Percentiles rank a stretch among this genome's conserved stretches.
Conservation (phyloP, 768 basidiomycete species). For the Cyclocybe aegerita region DNA sequence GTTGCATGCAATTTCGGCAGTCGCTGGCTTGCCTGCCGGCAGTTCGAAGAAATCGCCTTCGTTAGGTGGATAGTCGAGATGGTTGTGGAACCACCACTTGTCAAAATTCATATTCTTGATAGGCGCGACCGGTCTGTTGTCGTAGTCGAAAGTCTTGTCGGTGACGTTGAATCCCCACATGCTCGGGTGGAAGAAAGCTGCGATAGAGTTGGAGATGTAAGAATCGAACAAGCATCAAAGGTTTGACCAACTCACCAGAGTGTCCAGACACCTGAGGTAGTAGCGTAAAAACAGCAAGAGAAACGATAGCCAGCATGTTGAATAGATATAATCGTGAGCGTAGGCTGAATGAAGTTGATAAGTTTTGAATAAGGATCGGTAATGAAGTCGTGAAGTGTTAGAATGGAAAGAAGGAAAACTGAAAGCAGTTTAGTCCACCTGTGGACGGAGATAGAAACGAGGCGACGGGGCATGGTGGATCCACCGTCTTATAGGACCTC, state of each 20-base stretch:
- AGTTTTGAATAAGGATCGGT: not conserved
- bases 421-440: slow-evolving; percentile 14
- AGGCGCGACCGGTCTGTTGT: slow-evolving; percentile 59
- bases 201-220: not conserved
- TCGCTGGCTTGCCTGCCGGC: slow-evolving; percentile 55
- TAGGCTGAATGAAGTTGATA: not conserved
- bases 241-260: slow-evolving; percentile 19
- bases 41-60: slow-evolving; percentile 56
- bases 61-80: slow-evolving; percentile 59
- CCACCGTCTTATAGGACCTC: not conserved
- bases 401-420: slow-evolving; percentile 8
- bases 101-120: slow-evolving; percentile 50
- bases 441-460: slow-evolving; percentile 8
- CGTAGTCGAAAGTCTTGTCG: slow-evolving; percentile 47
- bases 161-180: slow-evolving; percentile 77
- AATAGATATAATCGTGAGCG: not conserved
- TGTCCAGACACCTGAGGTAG: slow-evolving; percentile 27
- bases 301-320: slow-evolving; percentile 19
- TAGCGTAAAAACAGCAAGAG: slow-evolving; percentile 13
- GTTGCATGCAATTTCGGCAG: slow-evolving; percentile 55
- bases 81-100: slow-evolving; percentile 64
- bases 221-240: not conserved
- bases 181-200: slow-evolving; percentile 54
- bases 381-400: slow-evolving; percentile 3
- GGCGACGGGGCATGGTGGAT: not conserved